Base-by-base conservation (phyloP, 148 eudicot species). In the Vaccinium corymbosum region DNA sequence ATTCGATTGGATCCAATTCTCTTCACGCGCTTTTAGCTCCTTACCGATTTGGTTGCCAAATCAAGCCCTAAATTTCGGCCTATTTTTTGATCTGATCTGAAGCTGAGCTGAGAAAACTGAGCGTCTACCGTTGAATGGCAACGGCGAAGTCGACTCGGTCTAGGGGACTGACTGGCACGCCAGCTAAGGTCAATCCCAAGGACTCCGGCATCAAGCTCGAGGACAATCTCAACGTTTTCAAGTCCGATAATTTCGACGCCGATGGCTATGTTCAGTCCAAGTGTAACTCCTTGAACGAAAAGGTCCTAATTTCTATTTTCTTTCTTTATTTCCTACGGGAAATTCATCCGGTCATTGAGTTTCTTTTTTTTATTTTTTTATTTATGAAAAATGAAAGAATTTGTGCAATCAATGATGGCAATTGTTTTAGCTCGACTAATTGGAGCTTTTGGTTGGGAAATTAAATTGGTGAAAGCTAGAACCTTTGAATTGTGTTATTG, bases 191-290 rank as follows among this genome's bases (percentile, higher is more conserved):
- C 85, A 88, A 87, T 83, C 74, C 74, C 84, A 86, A 86, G 86
- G 89, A 91, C 80, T 87, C 85, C 84, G 93, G 91, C 73, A 79
- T 90, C 10, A 94, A 93, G 85, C 92, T 94, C 76, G 98, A 97
- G 85, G 98, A 94, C 70, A 94, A 89, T 89, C 90, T 97, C 76
- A 93, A 90, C 64, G 92, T 92, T 29, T 97, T 97, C 92, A 95
- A 90, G 51, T 89, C 92, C 87, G 94, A 95, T 87, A 90, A 87
- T 74, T 97, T 94, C 85, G 95, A 95, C 75, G 95, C 98, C 79
- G 95, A 92, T 85, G 82, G 84, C 25, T 95, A 82, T 85, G 95
- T 97, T 57, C 92, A 95, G 86, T 90, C 97, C 89, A 95, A 93
- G 86, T 97, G 96, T 72, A 87, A 85, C 76, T 90, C 99, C 22